Percentiles rank a stretch among this genome's conserved stretches.
Evolutionary conservation across 495 filamentous ascomycete genomes (phyloP).

Genomic region (Tuber microsphaerosporum): DNA sequence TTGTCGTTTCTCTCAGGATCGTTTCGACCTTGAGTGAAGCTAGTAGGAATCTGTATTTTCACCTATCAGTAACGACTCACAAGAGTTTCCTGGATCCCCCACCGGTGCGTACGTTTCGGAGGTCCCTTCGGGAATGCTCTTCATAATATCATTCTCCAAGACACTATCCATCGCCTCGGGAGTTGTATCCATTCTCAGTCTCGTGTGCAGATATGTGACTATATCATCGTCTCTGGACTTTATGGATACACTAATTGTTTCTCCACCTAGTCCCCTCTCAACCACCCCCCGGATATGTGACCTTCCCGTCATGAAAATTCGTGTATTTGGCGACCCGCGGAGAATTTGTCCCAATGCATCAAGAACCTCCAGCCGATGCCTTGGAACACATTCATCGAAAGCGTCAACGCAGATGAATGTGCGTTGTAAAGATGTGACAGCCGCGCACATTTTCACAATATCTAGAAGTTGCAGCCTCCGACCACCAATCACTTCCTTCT

Average conservation of each 20-base stretch:
- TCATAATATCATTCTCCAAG: neutral
- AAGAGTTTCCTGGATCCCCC: neutral
- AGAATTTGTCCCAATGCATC: neutral
- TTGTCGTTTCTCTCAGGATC: neutral
- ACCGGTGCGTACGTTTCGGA: neutral
- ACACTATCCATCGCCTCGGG: neutral
- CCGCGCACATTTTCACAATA: neutral
- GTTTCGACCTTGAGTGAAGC: neutral
- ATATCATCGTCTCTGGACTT: too few relatives aligned
- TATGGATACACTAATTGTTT: too few relatives aligned
- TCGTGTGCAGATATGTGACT: too few relatives aligned
- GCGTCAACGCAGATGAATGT: neutral
- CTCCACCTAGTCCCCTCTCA: too few relatives aligned
- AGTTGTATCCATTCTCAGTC: too few relatives aligned
- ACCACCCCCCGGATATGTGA: too few relatives aligned
- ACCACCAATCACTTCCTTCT: neutral
- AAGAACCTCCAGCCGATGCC: neutral
- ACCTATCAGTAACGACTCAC: neutral
- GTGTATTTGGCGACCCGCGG: neutral
- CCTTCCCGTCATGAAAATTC: neutral
- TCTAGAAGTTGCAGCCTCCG: neutral
- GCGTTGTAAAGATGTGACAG: neutral
- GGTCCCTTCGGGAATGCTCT: neutral
- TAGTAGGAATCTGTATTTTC: neutral
- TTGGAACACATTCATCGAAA: neutral